These are phyloP conservation scores for Rhodosporidiobolus sp. DNA, from an alignment of 768 basidiomycete species.

Conservation along the genomic window DNA sequence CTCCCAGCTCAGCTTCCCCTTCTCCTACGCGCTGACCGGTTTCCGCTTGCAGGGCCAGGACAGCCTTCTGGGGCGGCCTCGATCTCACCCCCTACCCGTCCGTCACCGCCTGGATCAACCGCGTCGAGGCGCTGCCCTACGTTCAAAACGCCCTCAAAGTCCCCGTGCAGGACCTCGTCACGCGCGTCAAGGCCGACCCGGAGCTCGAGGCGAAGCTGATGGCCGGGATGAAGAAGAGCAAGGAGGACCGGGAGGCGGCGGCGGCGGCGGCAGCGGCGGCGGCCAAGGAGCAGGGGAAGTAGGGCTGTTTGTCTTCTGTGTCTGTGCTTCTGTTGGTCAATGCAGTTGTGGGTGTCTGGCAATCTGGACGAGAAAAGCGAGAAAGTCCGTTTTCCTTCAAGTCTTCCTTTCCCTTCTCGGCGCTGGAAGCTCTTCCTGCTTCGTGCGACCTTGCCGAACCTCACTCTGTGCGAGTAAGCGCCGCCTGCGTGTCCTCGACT, in stretches of 20 bases:
- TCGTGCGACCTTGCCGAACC: too few species aligned
- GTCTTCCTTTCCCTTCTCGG: not conserved
- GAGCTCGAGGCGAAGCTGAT: slow-evolving; percentile 17
- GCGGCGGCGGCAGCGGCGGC: not conserved
- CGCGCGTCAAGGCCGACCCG: slow-evolving; percentile 15
- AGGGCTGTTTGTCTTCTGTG: too few species aligned
- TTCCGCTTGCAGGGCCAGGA: slow-evolving; percentile 9
- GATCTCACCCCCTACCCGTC: slow-evolving; percentile 12
- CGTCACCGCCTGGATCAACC: slow-evolving; percentile 18
- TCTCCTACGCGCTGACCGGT: not conserved
- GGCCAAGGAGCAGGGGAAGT: too few species aligned
- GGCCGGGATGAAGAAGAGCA: slow-evolving; percentile 17
- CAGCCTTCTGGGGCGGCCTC: slow-evolving; percentile 21
- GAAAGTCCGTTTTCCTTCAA: too few species aligned
- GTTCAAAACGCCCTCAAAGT: slow-evolving; percentile 22
- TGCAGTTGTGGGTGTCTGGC: too few species aligned
- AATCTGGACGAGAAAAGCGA: too few species aligned
- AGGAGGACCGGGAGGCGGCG: not conserved
- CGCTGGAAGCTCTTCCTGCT: too few species aligned
- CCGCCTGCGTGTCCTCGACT: too few species aligned
- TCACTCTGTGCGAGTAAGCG: too few species aligned
- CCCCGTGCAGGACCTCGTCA: slow-evolving; percentile 26
- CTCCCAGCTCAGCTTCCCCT: not conserved
- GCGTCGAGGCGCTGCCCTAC: slow-evolving; percentile 16
- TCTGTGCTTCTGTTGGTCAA: too few species aligned